Evolutionary conservation across 768 basidiomycete genomes (phyloP).

Genomic region (Cubamyces sp.): DNA sequence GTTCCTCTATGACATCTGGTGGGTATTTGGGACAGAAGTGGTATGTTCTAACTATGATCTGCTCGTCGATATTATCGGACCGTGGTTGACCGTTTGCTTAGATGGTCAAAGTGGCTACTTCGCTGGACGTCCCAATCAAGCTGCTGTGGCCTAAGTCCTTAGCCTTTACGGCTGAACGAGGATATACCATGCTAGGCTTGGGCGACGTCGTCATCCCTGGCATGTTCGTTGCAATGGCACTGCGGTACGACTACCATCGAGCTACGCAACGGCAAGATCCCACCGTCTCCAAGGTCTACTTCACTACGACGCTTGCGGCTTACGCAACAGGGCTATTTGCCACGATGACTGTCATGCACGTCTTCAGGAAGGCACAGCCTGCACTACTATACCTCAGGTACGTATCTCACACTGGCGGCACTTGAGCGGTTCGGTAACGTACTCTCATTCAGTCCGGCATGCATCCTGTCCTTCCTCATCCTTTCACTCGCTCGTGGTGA

Average conservation of each 20-base stretch:
- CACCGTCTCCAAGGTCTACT: constrained; percentile 73
- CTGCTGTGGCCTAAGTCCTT: constrained; percentile 82
- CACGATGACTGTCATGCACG: constrained; percentile 89
- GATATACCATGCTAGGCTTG: constrained; percentile 89
- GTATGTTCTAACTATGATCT: constrained; percentile 51
- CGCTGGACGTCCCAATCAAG: constrained; percentile 92
- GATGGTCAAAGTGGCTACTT: constrained; percentile 95
- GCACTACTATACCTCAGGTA: constrained; percentile 91
- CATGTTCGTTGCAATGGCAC: constrained; percentile 78
- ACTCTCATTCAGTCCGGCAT: constrained; percentile 59
- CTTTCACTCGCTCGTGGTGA: constrained; percentile 70
- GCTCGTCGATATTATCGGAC: not conserved
- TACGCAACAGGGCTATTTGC: constrained; percentile 74
- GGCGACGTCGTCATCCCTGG: constrained; percentile 81
- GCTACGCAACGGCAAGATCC: constrained; percentile 32
- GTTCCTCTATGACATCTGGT: constrained; percentile 94
- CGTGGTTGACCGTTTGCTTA: constrained; percentile 33
- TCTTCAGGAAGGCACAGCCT: constrained; percentile 77
- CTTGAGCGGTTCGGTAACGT: not conserved
- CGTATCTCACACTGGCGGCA: constrained; percentile 25
- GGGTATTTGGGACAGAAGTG: constrained; percentile 90
- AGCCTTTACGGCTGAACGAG: constrained; percentile 49
- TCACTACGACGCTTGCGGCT: constrained; percentile 64
- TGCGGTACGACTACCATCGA: constrained; percentile 79
- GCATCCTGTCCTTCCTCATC: constrained; percentile 68